Evolutionary conservation across 1,139 yeast genomes (phyloP), one percentile per base, ranked within the genome.

Genomic region (Zygosaccharomyces sapae): DNA sequence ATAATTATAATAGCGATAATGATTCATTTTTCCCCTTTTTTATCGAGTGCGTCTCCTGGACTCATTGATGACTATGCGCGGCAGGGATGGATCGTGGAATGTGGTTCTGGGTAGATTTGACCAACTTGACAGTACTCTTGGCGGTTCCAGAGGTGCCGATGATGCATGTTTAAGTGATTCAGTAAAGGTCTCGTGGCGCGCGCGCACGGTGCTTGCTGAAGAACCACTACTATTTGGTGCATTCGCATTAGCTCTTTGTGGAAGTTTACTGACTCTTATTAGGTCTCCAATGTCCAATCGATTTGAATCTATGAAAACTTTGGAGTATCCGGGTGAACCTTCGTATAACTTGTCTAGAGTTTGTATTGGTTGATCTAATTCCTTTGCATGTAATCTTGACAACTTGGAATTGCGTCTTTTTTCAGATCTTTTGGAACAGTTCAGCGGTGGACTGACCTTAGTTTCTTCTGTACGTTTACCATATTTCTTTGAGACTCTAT

Each of bases 301-400:
- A 39, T 60, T 55, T 3, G 49, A 49, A 5, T 55, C 54, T 5
- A 52, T 48, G 47, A 65, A 66, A 5, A 64, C 58, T 30, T 59
- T 57, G 29, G 56, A 51, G 52, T 55, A 62, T 0, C 67, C 68
- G 1, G 69, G 68, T 0, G 68, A 57, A 6, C 59, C 60, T 10
- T 48, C 45, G 47, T 64, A 64, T 33, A 63, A 31, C 22, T 44
- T 46, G n/a, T 49, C 34, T 36, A 63, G 45, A 7, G 42, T 44
- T 18, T 47, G 40, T n/a, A 38, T 16, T 9, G 38, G 38, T 9
- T 36, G 39, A 13, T 24, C 38, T 43, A 46, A 41, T 38, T 51
- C 56, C 27, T 46, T 47, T 29, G 39, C 35, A 38, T 49, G 47
- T 13, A 34, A 35, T 10, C 50, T 36, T 16, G 35, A 33, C n/a